Conservation (phyloP, 2,329 filamentous ascomycete species). For the Cladosporium sp. region DNA sequence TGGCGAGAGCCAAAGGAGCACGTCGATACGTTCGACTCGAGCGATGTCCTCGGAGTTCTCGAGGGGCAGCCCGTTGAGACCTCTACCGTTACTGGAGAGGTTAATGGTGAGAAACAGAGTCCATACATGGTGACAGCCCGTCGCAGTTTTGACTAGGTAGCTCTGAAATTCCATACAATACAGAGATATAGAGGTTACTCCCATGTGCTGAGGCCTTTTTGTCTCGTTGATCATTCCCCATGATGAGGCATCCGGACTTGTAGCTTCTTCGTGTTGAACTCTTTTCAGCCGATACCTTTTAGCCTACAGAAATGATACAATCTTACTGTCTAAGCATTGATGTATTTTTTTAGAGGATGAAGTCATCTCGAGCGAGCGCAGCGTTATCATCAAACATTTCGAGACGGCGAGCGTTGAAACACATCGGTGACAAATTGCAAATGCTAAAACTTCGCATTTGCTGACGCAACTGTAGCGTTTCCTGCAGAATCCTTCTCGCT, state of each 20-base stretch:
- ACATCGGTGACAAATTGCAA: neutral
- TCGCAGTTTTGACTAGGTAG: neutral
- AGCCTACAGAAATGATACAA: too few species aligned
- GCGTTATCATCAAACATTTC: neutral
- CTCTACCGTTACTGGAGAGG: neutral
- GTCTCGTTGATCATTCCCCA: too few species aligned
- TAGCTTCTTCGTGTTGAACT: too few species aligned
- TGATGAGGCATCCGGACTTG: too few species aligned
- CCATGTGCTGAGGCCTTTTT: too few species aligned
- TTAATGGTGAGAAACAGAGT: neutral
- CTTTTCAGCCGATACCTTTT: too few species aligned
- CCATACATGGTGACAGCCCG: neutral
- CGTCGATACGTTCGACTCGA: neutral
- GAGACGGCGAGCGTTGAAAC: neutral
- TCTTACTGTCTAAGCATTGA: too few species aligned
- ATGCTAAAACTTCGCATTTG: neutral
- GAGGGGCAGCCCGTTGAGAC: neutral
- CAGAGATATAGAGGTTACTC: neutral
- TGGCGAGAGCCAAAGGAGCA: conserved; percentile 3
- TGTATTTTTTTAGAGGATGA: too few species aligned
- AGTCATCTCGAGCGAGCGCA: neutral
- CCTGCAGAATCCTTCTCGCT: neutral
- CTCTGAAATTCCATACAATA: neutral
- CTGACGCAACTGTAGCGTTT: neutral
- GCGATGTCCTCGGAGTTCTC: neutral